Conservation (phyloP, 768 basidiomycete genomes). For the Dictyophora rubrovolvata region DNA sequence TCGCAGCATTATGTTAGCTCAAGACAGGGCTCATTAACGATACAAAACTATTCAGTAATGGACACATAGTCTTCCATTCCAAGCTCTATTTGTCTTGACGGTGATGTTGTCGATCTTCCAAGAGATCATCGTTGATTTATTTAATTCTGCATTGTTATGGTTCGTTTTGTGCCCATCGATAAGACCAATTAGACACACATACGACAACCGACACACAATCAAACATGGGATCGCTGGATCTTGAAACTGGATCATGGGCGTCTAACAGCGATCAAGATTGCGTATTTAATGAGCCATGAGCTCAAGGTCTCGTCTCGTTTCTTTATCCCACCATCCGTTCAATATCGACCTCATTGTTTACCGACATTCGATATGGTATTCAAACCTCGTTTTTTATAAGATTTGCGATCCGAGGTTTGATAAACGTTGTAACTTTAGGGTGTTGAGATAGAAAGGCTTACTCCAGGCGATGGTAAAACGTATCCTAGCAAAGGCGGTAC, state of each 20-base stretch:
- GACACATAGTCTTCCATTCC: too few relatives aligned
- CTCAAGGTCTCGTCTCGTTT: not conserved
- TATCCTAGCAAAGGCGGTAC: constrained; percentile 66
- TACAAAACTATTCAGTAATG: too few relatives aligned
- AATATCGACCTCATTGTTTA: not conserved
- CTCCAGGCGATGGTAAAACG: constrained; percentile 48
- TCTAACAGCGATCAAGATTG: not conserved
- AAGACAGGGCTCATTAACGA: too few relatives aligned
- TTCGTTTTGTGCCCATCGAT: too few relatives aligned
- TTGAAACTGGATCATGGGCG: not conserved
- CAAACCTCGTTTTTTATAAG: not conserved
- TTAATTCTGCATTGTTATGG: too few relatives aligned
- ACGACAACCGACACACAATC: not conserved
- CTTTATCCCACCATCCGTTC: not conserved
- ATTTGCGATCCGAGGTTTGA: not conserved
- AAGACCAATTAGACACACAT: too few relatives aligned
- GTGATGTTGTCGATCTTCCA: too few relatives aligned
- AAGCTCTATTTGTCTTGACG: too few relatives aligned
- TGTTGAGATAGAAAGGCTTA: constrained; percentile 51
- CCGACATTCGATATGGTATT: not conserved
- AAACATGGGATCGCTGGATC: not conserved
- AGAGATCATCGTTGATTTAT: too few relatives aligned
- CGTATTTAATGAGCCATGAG: not conserved
- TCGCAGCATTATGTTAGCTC: too few relatives aligned
- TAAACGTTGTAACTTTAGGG: constrained; percentile 35